Evolutionary conservation across 2,329 filamentous ascomycete genomes (phyloP), one percentile per base, ranked within the genome.

Genomic region (Scortechinia acanthostroma): DNA sequence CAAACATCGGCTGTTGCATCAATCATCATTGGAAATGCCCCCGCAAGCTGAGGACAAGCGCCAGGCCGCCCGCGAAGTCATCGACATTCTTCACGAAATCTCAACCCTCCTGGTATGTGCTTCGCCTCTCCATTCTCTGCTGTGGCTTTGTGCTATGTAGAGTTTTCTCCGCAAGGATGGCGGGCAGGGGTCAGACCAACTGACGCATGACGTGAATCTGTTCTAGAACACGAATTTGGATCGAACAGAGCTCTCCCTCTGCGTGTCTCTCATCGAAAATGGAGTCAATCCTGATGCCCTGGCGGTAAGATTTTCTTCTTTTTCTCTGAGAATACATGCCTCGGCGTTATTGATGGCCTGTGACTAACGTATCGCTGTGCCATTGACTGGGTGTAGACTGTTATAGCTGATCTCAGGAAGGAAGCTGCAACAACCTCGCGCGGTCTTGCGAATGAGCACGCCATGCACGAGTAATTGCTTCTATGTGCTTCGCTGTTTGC

Each of bases 201-300:
- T 30, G n/a, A 30, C n/a, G 17, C 20, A 6, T 40, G n/a, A n/a
- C n/a, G 35, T 40, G 6, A 40, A 40, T 6, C 6, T 40, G 10
- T 10, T 13, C 35, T 40, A 84, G 80, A 83, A 85, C 55, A 85
- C 80, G 2, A 68, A 80, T 47, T 68, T 86, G 35, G 78, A 83
- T 55, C 72, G 80, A 19, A 77, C 79, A 37, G 76, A 81, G 40
- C 68, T 86, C 3, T 83, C 80, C 1, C 75, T 83, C 47, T 86
- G 81, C 55, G 80, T 85, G 4, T 83, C 77, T 28, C 63, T 86
- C 35, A 83, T 86, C 47, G 81, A 86, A 58, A 85, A 85, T 55
- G 81, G 81, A 3, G 79, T 85, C 17, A 83, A 83, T 54, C 81
- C 81, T 2, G 81, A 85, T 58, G 81, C 80, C 20, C 61, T 86